Evolutionary conservation across 106 monocot species (phyloP), one percentile per base, ranked within the genome.

Genomic region (Ottelia alismoides): DNA sequence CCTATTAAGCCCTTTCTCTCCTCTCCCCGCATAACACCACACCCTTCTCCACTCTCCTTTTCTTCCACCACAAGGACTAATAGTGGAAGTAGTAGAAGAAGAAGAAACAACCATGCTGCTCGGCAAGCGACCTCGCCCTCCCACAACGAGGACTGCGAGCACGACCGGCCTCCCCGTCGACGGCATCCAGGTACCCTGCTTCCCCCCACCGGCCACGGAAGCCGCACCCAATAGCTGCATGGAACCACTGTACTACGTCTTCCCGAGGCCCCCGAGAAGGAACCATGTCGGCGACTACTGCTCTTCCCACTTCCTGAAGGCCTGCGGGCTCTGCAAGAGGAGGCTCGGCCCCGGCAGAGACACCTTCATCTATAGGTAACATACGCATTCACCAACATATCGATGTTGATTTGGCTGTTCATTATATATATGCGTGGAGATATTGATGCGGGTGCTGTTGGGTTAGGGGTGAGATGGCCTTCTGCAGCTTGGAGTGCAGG

Each of bases 361-460:
- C 22, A 73, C 61, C 49, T 77, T 62, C 58, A 82, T 77, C 62
- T 82, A 82, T 26, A 82, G 65, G 81, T 81, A 69, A n/a, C n/a
- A n/a, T n/a, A n/a, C n/a, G n/a, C n/a, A n/a, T n/a, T n/a, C n/a
- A n/a, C n/a, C n/a, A n/a, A n/a, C n/a, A n/a, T n/a, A n/a, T n/a
- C n/a, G n/a, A n/a, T n/a, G n/a, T n/a, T n/a, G n/a, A n/a, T n/a
- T n/a, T n/a, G n/a, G n/a, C n/a, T n/a, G n/a, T n/a, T n/a, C n/a
- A n/a, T n/a, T n/a, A n/a, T n/a, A n/a, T n/a, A n/a, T n/a, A n/a
- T n/a, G n/a, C n/a, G n/a, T n/a, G n/a, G n/a, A n/a, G n/a, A n/a
- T n/a, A n/a, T n/a, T n/a, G n/a, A n/a, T n/a, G n/a, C n/a, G n/a
- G n/a, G n/a, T n/a, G n/a, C n/a, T n/a, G n/a, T n/a, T n/a, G n/a